A percentile compares a stretch with the other conserved stretches of the same genome.
phyloP scores from a whole-genome alignment of 129 eudicot genomes.

The Flaveria sonorensis region DNA sequence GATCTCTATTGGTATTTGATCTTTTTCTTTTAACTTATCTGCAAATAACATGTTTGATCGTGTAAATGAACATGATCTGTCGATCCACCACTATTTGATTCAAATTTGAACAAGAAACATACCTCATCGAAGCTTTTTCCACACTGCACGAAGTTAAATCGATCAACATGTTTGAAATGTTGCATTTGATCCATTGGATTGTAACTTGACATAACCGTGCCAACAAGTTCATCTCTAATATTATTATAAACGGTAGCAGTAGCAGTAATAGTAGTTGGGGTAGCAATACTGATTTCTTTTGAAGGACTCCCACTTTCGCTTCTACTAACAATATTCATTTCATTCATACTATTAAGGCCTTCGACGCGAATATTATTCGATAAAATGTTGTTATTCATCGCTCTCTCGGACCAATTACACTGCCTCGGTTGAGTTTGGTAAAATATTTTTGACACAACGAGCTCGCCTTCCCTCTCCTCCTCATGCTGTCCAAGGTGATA shows the following conservation, averaged over 20 bases:
- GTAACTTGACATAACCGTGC: slow-evolving; percentile 46
- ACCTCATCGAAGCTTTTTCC: slow-evolving; percentile 78
- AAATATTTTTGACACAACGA: slow-evolving; percentile 70
- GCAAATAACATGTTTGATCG: background rate
- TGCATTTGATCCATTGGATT: slow-evolving; percentile 66
- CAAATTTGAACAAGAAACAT: slow-evolving; percentile 23
- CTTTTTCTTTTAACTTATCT: background rate
- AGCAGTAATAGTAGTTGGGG: background rate
- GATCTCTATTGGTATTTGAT: too few species aligned
- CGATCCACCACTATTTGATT: background rate
- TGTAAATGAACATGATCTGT: background rate
- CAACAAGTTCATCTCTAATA: slow-evolving; percentile 36
- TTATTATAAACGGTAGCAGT: background rate
- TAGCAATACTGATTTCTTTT: slow-evolving; percentile 39
- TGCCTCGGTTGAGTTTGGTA: slow-evolving; percentile 85
- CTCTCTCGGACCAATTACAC: slow-evolving; percentile 61
- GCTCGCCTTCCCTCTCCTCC: slow-evolving; percentile 74
- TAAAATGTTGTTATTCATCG: slow-evolving; percentile 5
- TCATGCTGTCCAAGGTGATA: slow-evolving; percentile 72
- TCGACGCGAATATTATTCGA: slow-evolving; percentile 25
- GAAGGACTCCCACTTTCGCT: slow-evolving; percentile 55
- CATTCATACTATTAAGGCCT: background rate
- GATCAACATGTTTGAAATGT: slow-evolving; percentile 55
- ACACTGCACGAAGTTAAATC: slow-evolving; percentile 55
- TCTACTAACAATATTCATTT: slow-evolving; percentile 21